Conservation (phyloP, 345 rosid species). For the Luvunga scandens region DNA sequence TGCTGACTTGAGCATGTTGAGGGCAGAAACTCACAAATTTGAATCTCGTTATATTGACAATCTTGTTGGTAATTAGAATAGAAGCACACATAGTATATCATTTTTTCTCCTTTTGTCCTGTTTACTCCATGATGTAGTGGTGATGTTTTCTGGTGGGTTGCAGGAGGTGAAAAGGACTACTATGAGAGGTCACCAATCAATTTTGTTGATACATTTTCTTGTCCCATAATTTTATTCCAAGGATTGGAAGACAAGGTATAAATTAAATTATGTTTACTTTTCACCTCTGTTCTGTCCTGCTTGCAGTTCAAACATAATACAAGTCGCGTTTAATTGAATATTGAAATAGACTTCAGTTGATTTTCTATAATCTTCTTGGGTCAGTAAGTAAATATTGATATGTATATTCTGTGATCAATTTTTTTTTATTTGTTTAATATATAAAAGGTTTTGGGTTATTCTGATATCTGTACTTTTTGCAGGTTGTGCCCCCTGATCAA, state of each 20-base stretch:
- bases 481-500: constrained; percentile 92
- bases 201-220: constrained; percentile 78
- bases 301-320: background rate
- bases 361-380: background rate
- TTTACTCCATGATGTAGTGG: constrained; percentile 10
- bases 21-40: constrained; percentile 83
- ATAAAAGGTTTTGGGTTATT: background rate
- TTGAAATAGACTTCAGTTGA: background rate
- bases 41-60: constrained; percentile 85
- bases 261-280: background rate
- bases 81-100: background rate
- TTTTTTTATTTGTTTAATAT: background rate
- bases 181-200: constrained; percentile 86
- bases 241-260: constrained; percentile 94
- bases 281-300: background rate
- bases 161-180: constrained; percentile 72
- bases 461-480: constrained; percentile 15
- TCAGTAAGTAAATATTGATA: background rate
- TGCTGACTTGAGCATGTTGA: constrained; percentile 75
- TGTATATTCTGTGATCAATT: background rate
- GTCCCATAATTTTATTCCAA: constrained; percentile 92
- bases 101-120: background rate
- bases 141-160: constrained; percentile 17
- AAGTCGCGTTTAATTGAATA: background rate
- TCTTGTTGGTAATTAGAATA: constrained; percentile 71